A percentile compares a stretch with the other conserved stretches of the same genome.
These are phyloP conservation scores for Botryosphaeria dothidea DNA, from an alignment of 2,329 filamentous ascomycete genomes.

Conservation along the genomic window DNA sequence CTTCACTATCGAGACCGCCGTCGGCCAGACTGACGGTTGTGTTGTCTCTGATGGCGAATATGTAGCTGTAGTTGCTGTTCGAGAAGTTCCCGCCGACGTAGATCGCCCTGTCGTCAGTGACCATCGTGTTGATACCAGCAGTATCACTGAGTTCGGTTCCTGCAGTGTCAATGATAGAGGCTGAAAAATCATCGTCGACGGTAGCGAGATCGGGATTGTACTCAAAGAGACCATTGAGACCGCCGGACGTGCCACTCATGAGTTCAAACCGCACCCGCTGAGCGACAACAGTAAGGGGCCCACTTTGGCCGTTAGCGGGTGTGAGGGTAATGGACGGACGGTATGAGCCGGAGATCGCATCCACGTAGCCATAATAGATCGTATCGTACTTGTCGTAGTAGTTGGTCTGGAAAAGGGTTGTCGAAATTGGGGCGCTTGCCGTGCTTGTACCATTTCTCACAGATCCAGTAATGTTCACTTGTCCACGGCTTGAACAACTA, in stretches of 20 bases:
- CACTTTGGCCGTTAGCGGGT: constrained; percentile 63
- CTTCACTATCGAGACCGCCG: constrained; percentile 76
- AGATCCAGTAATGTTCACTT: constrained; percentile 76
- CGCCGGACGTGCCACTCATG: constrained; percentile 71
- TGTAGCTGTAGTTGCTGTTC: constrained; percentile 64
- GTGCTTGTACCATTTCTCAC: constrained; percentile 54
- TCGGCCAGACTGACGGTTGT: constrained; percentile 63
- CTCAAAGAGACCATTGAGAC: constrained; percentile 87
- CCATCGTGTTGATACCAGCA: constrained; percentile 72
- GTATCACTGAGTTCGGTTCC: constrained; percentile 67
- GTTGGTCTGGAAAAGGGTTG: constrained; percentile 83
- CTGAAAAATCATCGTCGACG: constrained; percentile 64
- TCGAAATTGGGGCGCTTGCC: constrained; percentile 50
- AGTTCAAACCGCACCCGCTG: constrained; percentile 80
- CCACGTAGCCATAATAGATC: constrained; percentile 82
- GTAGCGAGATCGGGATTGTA: constrained; percentile 68
- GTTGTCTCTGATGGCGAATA: constrained; percentile 71
- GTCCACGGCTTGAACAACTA: constrained; percentile 74
- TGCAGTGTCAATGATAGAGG: constrained; percentile 75
- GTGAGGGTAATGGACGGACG: constrained; percentile 77
- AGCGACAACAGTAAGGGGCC: constrained; percentile 78
- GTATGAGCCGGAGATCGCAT: constrained; percentile 72
- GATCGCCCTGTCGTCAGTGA: constrained; percentile 58
- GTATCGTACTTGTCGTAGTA: constrained; percentile 96
- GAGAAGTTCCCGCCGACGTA: constrained; percentile 88